Percentiles rank a stretch among this genome's conserved stretches.
Conservation (phyloP, 257 asterid genomes). For the Penstemon eatonii region DNA sequence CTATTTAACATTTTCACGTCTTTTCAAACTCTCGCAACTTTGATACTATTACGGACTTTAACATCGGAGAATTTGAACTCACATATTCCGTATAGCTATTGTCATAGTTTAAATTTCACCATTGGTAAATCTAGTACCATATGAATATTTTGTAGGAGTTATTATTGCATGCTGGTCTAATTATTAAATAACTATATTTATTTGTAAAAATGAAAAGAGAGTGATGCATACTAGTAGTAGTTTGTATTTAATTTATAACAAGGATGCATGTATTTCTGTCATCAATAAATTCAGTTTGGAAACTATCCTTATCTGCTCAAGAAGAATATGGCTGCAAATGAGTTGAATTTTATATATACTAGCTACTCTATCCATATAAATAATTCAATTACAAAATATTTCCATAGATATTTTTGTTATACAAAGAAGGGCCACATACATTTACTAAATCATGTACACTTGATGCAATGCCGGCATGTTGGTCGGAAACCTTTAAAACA, state of each 20-base stretch:
- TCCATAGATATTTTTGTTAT: constrained; percentile 12
- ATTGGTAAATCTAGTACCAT: neutral
- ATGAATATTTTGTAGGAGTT: neutral
- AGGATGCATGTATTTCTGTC: constrained; percentile 15
- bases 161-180: too few species aligned
- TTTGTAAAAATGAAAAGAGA: neutral
- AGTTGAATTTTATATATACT: constrained; percentile 13
- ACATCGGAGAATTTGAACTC: too few species aligned
- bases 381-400: constrained; percentile 3
- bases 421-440: constrained; percentile 16
- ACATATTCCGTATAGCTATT: too few species aligned
- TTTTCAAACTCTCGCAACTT: too few species aligned
- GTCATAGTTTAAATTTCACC: too few species aligned
- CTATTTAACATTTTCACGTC: too few species aligned
- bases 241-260: too few species aligned
- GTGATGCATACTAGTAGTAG: neutral
- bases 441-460: constrained; percentile 5
- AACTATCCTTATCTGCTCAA: constrained; percentile 27
- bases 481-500: constrained; percentile 22
- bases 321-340: constrained; percentile 7
- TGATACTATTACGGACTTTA: too few species aligned
- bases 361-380: constrained; percentile 22
- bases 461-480: constrained; percentile 31
- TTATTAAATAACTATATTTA: too few species aligned
- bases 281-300: constrained; percentile 36